Base-by-base conservation (phyloP, 306 rosid genomes). In the Casuarina cunninghamiana region DNA sequence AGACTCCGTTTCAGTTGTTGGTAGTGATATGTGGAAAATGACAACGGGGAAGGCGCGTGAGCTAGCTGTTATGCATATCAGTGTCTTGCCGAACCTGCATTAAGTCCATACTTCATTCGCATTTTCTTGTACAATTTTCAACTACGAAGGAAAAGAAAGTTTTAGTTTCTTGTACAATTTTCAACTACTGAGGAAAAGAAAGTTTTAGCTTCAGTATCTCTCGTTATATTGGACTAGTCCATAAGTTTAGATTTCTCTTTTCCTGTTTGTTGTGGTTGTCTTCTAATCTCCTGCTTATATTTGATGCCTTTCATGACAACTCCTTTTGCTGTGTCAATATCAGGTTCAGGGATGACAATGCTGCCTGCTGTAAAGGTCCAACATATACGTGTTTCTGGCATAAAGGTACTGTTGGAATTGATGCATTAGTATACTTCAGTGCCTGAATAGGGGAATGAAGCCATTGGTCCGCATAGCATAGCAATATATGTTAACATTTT, bases 371-470 rank as follows among this genome's bases (percentile, higher is more conserved):
- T 73, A 65, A 77, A 72, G 81, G 72, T 50, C 71, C 35, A 15
- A 55, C 42, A 26, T 32, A 57, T 73, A 26, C 74, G 17, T 38
- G 76, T 53, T 49, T 70, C 12, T 77, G 74, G 68, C 80, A 78
- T 79, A 78, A 86, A 60, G 82, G 77, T 72, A 71, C 67, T 76
- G 90, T 65, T 65, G 70, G 70, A 71, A 76, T 76, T 79, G 57
- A 81, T 73, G 89, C 79, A 43, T 83, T 80, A 63, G 51, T 67
- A 75, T 69, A 76, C 75, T 77, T 44, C 0, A 73, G 72, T 76
- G 61, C 73, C 53, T 82, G 79, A 57, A 82, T 79, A 51, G 90
- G 90, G 88, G 90, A 84, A 87, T 87, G 90, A 84, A 84, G 90
- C 90, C 84, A 79, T 79, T 76, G 90, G 86, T 87, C 90, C 90